Percentiles rank a stretch among this genome's conserved stretches.
Evolutionary conservation across 306 rosid species (phyloP).

Genomic region (Gastrolobium villosum): DNA sequence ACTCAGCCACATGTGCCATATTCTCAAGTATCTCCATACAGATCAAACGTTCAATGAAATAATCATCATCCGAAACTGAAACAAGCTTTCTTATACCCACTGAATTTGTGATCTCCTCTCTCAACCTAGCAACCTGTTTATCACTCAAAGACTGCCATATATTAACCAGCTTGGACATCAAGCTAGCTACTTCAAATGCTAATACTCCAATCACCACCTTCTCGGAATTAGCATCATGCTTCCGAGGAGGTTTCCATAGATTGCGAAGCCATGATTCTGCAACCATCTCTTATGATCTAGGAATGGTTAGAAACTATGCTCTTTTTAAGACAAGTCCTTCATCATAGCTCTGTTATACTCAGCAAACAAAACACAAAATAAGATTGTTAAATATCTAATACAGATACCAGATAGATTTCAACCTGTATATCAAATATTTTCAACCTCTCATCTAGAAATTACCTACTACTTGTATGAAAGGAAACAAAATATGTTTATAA

Average conservation of each 20-base stretch:
- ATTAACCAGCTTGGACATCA: conserved; percentile 91
- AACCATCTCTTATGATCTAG: conserved; percentile 45
- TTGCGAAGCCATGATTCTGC: conserved; percentile 87
- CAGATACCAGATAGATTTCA: conserved; percentile 33
- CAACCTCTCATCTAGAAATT: not conserved
- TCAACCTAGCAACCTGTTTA: conserved; percentile 68
- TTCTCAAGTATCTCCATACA: conserved; percentile 80
- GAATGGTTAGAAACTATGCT: conserved; percentile 34
- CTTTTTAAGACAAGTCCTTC: conserved; percentile 43
- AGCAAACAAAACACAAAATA: conserved; percentile 40
- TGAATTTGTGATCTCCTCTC: conserved; percentile 77
- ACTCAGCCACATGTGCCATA: conserved; percentile 76
- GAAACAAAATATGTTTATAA: conserved; percentile 13
- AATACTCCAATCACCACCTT: conserved; percentile 77
- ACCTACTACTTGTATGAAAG: conserved; percentile 16
- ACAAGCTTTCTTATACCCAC: conserved; percentile 82
- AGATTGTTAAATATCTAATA: conserved; percentile 22
- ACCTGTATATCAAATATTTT: conserved; percentile 3
- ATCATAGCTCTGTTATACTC: conserved; percentile 40
- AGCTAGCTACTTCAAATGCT: conserved; percentile 91
- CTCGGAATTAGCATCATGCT: conserved; percentile 67
- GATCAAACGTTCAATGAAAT: conserved; percentile 71
- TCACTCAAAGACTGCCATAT: conserved; percentile 83
- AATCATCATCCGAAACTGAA: conserved; percentile 83
- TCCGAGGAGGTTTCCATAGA: conserved; percentile 87